Evolutionary conservation across 2,329 filamentous ascomycete species (phyloP).

Genomic region (Calycina herbarum): DNA sequence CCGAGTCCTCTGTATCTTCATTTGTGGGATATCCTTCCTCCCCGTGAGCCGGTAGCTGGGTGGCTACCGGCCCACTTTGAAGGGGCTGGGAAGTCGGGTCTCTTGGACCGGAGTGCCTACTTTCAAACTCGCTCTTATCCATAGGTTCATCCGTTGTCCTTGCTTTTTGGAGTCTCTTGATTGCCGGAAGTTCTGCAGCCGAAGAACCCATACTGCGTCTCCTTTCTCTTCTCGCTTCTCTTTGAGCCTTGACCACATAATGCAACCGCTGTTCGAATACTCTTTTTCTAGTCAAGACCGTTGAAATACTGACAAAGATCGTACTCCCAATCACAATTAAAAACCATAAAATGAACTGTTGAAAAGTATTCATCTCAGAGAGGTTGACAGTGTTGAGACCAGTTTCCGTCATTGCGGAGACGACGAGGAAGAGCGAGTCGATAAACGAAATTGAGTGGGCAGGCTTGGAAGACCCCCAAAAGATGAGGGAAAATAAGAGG

Average conservation of each 20-base stretch:
- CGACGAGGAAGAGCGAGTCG: constrained; percentile 65
- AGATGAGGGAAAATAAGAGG: constrained; percentile 58
- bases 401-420: constrained; percentile 66
- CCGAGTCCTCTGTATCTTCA: background rate
- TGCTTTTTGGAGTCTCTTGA: background rate
- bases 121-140: constrained; percentile 1
- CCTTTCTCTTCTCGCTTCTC: constrained; percentile 30
- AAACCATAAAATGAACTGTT: constrained; percentile 65
- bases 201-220: constrained; percentile 17
- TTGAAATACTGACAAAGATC: constrained; percentile 66
- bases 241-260: constrained; percentile 48
- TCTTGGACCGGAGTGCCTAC: background rate
- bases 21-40: background rate
- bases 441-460: constrained; percentile 55
- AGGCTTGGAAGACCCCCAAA: constrained; percentile 58
- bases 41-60: background rate
- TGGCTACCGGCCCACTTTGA: constrained; percentile 5
- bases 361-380: constrained; percentile 63
- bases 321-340: constrained; percentile 66
- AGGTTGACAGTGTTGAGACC: constrained; percentile 69
- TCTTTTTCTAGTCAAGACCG: constrained; percentile 58
- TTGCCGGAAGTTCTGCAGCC: constrained; percentile 7
- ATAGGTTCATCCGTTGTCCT: background rate
- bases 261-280: constrained; percentile 64
- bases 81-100: constrained; percentile 2